A percentile compares a stretch with the other conserved stretches of the same genome.
Conservation (phyloP, 2,329 filamentous ascomycete genomes). For the Alternaria brassicicola region DNA sequence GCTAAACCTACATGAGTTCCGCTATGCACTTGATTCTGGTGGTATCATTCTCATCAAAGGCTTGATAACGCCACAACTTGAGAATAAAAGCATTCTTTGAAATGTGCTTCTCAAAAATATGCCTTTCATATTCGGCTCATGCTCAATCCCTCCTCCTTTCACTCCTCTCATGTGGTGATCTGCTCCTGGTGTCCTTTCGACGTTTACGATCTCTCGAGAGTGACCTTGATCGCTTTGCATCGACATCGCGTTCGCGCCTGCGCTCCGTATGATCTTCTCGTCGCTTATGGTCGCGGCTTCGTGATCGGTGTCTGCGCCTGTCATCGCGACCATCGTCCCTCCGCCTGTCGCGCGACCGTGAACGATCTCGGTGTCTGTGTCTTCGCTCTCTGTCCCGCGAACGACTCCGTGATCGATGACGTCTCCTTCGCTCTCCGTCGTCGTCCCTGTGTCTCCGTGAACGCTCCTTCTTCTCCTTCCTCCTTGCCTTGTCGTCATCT, state of each 20-base stretch:
- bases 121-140: no score
- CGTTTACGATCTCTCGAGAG: constrained; percentile 23
- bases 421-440: constrained; percentile 30
- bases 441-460: constrained; percentile 36
- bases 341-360: constrained; percentile 36
- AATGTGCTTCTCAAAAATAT: neutral
- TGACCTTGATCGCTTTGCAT: constrained; percentile 38
- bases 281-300: constrained; percentile 36
- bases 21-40: neutral
- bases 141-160: constrained; percentile 19
- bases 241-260: constrained; percentile 26
- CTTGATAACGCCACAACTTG: neutral
- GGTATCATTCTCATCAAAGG: neutral
- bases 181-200: constrained; percentile 24
- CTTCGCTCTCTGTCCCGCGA: constrained; percentile 38
- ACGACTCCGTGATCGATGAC: constrained; percentile 35
- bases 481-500: constrained; percentile 24
- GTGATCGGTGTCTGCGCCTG: constrained; percentile 36
- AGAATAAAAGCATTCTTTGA: neutral
- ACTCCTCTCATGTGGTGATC: constrained; percentile 25
- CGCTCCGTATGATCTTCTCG: constrained; percentile 34
- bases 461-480: constrained; percentile 31
- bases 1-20: neutral
- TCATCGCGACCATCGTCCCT: constrained; percentile 40
- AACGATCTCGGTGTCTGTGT: constrained; percentile 38